These are phyloP conservation scores for Williopsis jadinii DNA, from an alignment of 1,139 yeast genomes.

Conservation along the genomic window DNA sequence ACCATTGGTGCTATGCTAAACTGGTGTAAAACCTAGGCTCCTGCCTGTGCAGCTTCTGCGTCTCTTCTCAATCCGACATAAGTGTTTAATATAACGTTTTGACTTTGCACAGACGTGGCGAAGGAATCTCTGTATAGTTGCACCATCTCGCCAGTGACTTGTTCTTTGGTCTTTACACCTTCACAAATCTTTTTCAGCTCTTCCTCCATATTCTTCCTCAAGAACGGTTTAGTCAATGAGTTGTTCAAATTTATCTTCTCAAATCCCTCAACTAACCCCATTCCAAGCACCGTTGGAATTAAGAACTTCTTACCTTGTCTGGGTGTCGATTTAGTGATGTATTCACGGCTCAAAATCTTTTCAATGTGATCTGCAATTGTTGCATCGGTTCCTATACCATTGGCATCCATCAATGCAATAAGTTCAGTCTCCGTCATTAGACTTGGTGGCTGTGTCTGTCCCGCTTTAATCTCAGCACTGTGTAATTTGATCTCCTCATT, in stretches of 20 bases:
- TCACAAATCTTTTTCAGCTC: constrained; percentile 61
- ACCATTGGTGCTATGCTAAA: constrained; percentile 43
- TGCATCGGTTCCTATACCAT: constrained; percentile 98
- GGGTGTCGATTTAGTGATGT: constrained; percentile 42
- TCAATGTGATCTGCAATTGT: constrained; percentile 98
- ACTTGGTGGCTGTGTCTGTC: constrained; percentile 73
- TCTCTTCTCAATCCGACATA: constrained; percentile 14
- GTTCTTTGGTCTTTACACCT: constrained; percentile 48
- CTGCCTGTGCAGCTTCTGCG: constrained; percentile 3
- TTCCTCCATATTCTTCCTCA: constrained; percentile 70
- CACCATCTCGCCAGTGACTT: constrained; percentile 52
- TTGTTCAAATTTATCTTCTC: constrained; percentile 67
- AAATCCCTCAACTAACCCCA: constrained; percentile 85
- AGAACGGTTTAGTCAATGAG: constrained; percentile 83
- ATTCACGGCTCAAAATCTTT: constrained; percentile 62
- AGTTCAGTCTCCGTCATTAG: constrained; percentile 89
- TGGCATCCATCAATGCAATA: constrained; percentile 90
- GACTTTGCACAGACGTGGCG: constrained; percentile 15
- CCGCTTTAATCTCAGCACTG: constrained; percentile 57
- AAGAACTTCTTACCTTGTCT: constrained; percentile 37
- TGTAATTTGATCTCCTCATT: constrained; percentile 51
- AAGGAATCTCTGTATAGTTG: constrained; percentile 51
- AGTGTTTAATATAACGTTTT: constrained; percentile 13
- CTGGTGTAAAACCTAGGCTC: neutral
- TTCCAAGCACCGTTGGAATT: constrained; percentile 78